Evolutionary conservation across 768 basidiomycete genomes (phyloP), one percentile per base, ranked within the genome.

Genomic region (Boletus eberwhitei): DNA sequence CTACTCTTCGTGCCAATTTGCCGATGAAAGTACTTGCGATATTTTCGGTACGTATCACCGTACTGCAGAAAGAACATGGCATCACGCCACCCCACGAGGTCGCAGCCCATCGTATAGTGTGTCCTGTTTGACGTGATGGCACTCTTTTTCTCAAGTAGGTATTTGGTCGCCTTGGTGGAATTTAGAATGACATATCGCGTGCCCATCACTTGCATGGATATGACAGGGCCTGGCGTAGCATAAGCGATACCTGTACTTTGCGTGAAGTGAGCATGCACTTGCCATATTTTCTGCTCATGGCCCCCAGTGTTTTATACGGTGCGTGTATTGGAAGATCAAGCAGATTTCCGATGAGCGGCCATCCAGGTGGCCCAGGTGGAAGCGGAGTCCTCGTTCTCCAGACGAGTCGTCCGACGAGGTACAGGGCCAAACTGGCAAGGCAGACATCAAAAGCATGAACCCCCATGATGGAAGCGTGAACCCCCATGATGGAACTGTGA

Each of bases 241-340:
- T 53, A 5, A 52, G 9, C 17, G 7, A 46, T 2, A 17, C 3
- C 6, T 8, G 5, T 19, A 36, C 22, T 54, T 48, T n/a, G 29
- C 17, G 19, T 53, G 42, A 32, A 19, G 41, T 6, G 16, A 19
- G 11, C 31, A 17, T 5, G 31, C 37, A 64, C 73, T 54, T 61
- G 77, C 84, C 84, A 57, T 76, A 84, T 64, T 67, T 67, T 57
- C 79, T 71, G 36, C 35, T 32, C 55, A 61, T 38, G 31, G 71
- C 68, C 5, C 75, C 73, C 53, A 81, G 81, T 0, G 77, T 79
- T 17, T 78, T 52, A 79, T 81, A 83, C 53, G 79, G 77, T 43
- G 73, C 68, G 37, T 74, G 69, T 14, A 68, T 67, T 26, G 82
- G 82, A 74, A 84, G 77, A 54, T 84, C 81, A n/a, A 82, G 63